phyloP scores from a whole-genome alignment of 2,329 filamentous ascomycete species.

The Colletotrichum eremochloae region DNA sequence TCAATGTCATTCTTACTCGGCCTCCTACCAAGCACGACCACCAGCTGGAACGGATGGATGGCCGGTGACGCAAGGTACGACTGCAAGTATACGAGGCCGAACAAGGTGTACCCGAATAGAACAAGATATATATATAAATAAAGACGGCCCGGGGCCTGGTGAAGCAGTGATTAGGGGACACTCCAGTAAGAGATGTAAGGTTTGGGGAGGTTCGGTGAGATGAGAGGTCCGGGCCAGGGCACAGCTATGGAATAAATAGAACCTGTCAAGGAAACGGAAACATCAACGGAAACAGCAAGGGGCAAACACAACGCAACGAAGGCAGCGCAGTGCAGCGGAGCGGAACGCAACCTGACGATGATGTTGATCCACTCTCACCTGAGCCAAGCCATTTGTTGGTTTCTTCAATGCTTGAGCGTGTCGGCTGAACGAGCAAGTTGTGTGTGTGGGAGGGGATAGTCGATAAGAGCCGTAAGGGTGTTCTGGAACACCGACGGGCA shows the following conservation, averaged over 20 bases:
- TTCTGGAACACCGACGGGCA: not conserved
- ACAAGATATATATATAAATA: not conserved
- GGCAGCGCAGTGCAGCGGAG: not conserved
- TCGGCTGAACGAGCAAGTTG: not conserved
- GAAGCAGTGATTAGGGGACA: not conserved
- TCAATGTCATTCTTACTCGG: not conserved
- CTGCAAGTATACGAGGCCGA: conserved; percentile 1
- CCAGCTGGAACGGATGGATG: conserved; percentile 32
- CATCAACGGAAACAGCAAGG: conserved; percentile 29
- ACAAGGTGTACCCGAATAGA: conserved; percentile 32
- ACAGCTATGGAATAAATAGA: conserved; percentile 13
- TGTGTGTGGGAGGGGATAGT: not conserved
- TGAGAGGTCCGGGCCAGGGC: conserved; percentile 1
- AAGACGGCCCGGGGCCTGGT: conserved; percentile 15
- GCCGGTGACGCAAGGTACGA: not conserved
- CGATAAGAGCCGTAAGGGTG: not conserved
- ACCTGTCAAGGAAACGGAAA: conserved; percentile 17
- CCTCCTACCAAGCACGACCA: conserved; percentile 1
- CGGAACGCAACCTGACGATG: conserved; percentile 3
- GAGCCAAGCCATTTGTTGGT: conserved; percentile 13
- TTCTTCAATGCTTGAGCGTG: conserved; percentile 19
- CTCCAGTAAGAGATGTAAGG: conserved; percentile 1
- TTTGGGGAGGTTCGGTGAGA: conserved; percentile 9
- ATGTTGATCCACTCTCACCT: conserved; percentile 18
- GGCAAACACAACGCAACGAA: conserved; percentile 8